Evolutionary conservation across 2,329 filamentous ascomycete genomes (phyloP), one percentile per base, ranked within the genome.

Genomic region (Aspergillus ruber): DNA sequence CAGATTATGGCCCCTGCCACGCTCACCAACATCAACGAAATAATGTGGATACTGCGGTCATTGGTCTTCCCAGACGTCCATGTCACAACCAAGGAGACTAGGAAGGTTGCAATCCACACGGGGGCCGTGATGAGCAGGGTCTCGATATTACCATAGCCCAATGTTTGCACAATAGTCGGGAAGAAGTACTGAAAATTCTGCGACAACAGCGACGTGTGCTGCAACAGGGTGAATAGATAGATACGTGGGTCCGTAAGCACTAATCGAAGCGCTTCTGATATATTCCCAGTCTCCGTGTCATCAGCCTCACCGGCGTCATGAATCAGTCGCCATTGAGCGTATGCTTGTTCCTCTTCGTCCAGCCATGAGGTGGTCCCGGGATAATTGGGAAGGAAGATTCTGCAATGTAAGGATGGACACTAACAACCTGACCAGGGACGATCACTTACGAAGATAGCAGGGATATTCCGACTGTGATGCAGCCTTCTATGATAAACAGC

Each of bases 161-260:
- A 72, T 0, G 79, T 83, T 39, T 79, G 73, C 1, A 84, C 78
- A 36, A 85, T 82, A 0, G 75, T 79, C 0, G 82, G 82, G 64
- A 85, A 84, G 67, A 84, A 84, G 58, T 83, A 83, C 41, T 82
- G 79, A 56, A 84, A 83, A 1, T 76, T 78, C 56, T 81, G 77
- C 0, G 72, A 67, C 42, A 74, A 63, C 45, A 75, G 73, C 2
- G 70, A 70, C 54, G 71, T 65, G 55, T 76, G 74, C 51, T 76
- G 72, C 56, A 76, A 72, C 7, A 74, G 48, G 4, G 73, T 72
- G 9, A 76, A 71, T 6, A 68, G 56, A 43, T 67, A 66, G 44
- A 65, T 66, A 10, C 64, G 63, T 17, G 56, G 58, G 32, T 64
- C 62, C 1, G 50, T 53, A 39, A 65, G 51, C 4, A 65, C 60